Conservation (phyloP, 2,329 filamentous ascomycete genomes). For the Colletotrichum noveboracense region DNA sequence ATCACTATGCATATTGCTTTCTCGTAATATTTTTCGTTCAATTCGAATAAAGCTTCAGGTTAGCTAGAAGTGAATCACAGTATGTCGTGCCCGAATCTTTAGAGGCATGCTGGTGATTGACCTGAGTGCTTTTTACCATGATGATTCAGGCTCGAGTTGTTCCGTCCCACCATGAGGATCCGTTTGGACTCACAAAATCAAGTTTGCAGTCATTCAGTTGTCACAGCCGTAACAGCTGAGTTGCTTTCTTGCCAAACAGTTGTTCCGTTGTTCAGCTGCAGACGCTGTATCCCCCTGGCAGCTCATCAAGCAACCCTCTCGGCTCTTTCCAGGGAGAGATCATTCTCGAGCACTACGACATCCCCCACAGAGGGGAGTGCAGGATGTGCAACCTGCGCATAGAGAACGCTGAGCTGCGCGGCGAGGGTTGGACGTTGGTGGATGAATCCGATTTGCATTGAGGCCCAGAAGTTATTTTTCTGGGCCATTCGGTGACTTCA, state of each 20-base stretch:
- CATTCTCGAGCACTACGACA: not conserved
- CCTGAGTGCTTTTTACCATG: not conserved
- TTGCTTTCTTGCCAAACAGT: not conserved
- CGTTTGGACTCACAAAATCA: not conserved
- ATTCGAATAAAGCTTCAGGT: not conserved
- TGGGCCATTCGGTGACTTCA: not conserved
- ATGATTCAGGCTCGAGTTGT: not conserved
- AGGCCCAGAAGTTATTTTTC: not conserved
- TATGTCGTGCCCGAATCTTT: not conserved
- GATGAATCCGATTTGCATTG: not conserved
- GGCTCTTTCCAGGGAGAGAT: not conserved
- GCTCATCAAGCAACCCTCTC: not conserved
- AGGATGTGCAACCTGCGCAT: not conserved
- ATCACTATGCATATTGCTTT: not conserved
- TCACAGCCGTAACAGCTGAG: not conserved
- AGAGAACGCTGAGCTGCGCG: not conserved
- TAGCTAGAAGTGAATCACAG: not conserved
- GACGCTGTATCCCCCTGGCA: not conserved
- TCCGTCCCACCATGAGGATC: fast-evolving
- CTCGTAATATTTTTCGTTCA: not conserved
- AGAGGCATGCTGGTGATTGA: not conserved
- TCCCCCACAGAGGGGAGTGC: not conserved
- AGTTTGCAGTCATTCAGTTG: not conserved
- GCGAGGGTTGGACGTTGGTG: not conserved
- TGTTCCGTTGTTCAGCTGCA: not conserved